These are phyloP conservation scores for Globisporangium spinosum DNA, from an alignment of 352 stramenopile species.

Conservation along the genomic window DNA sequence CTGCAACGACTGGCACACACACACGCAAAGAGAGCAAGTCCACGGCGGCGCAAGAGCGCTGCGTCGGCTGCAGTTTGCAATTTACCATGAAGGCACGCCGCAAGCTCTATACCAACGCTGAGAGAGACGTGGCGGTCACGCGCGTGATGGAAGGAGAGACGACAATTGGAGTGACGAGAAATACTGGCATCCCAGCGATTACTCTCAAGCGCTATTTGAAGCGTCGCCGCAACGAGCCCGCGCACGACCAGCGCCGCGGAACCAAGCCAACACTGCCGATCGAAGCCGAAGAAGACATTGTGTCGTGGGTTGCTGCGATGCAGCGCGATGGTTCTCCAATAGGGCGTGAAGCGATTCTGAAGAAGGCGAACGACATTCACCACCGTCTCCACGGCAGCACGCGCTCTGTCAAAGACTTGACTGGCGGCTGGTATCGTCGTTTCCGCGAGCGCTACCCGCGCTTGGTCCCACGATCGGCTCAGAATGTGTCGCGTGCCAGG, in stretches of 20 bases:
- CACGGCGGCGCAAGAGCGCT: not conserved
- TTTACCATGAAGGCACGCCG: not conserved
- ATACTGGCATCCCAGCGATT: too few relatives aligned
- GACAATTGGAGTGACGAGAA: not conserved
- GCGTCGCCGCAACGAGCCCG: too few relatives aligned
- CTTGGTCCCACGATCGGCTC: constrained; percentile 1
- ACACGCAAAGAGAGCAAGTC: not conserved
- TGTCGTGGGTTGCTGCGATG: constrained; percentile 1
- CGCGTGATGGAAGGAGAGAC: not conserved
- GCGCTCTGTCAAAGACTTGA: constrained; percentile 4
- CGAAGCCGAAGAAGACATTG: constrained; percentile 1
- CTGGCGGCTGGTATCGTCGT: constrained; percentile 6
- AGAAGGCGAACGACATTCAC: constrained; percentile 10
- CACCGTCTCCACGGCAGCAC: constrained; percentile 11
- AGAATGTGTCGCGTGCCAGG: constrained; percentile 11
- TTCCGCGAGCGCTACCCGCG: constrained; percentile 7
- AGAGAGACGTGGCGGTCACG: not conserved
- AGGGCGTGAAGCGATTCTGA: not conserved
- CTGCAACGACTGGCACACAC: not conserved
- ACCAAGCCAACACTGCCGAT: too few relatives aligned
- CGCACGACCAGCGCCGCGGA: too few relatives aligned
- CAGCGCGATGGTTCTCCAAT: not conserved
- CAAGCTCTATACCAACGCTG: constrained; percentile 6
- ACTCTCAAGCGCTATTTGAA: too few relatives aligned
- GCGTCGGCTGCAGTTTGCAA: not conserved